Evolutionary conservation across 305 asterid species (phyloP).

Genomic region (Fraxinus ornus): DNA sequence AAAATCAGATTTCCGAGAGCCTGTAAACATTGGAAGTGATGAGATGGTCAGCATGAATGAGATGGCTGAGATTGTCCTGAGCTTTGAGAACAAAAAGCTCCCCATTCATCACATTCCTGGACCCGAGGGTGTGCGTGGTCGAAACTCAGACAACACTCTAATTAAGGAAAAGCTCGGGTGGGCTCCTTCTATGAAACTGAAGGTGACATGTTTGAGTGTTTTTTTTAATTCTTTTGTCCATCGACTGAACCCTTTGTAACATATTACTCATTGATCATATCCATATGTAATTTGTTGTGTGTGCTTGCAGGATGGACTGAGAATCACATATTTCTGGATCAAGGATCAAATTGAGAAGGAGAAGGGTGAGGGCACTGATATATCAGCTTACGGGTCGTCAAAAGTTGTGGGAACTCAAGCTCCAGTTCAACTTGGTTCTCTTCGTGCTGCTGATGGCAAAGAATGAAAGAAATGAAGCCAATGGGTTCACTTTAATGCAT

Average conservation of each 20-base stretch:
- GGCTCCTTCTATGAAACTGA: conserved; percentile 90
- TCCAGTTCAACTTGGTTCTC: conserved; percentile 91
- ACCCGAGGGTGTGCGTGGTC: conserved; percentile 95
- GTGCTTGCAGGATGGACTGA: conserved; percentile 67
- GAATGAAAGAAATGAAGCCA: conserved; percentile 41
- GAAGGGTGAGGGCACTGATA: conserved; percentile 56
- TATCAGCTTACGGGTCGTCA: conserved; percentile 67
- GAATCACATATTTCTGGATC: conserved; percentile 89
- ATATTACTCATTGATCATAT: not conserved
- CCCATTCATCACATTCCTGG: conserved; percentile 91
- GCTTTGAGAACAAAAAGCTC: conserved; percentile 79
- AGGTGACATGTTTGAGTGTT: conserved; percentile 38
- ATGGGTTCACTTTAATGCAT: not conserved
- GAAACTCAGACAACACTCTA: conserved; percentile 88
- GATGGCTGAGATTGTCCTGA: conserved; percentile 87
- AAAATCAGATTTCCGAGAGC: conserved; percentile 86
- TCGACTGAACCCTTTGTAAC: not conserved
- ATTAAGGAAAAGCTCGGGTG: conserved; percentile 94
- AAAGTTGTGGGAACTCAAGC: conserved; percentile 93
- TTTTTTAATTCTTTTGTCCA: not conserved
- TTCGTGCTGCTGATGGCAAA: conserved; percentile 92
- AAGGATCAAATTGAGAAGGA: conserved; percentile 88
- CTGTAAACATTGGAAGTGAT: conserved; percentile 90
- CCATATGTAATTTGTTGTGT: not conserved
- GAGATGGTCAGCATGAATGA: conserved; percentile 98